A percentile compares a stretch with the other conserved stretches of the same genome.
Conservation (phyloP, 2,329 filamentous ascomycete species). For the Penicillium glabrum region DNA sequence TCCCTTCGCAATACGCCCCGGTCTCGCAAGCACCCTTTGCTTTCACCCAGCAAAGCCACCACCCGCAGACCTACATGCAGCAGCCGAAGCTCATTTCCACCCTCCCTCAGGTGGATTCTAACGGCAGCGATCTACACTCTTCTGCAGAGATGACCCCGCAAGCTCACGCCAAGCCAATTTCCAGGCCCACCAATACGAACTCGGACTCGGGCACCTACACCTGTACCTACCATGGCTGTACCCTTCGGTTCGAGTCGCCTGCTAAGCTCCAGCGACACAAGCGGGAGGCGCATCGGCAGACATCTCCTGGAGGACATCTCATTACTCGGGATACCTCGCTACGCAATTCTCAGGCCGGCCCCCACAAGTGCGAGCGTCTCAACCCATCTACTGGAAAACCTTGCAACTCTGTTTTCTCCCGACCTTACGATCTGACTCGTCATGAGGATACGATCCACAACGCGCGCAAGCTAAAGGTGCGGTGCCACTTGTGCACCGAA, state of each 20-base stretch:
- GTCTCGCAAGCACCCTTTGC: slow-evolving; percentile 52
- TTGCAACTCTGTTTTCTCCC: slow-evolving; percentile 90
- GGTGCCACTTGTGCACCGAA: slow-evolving; percentile 88
- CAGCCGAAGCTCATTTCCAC: slow-evolving; percentile 60
- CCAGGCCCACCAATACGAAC: slow-evolving; percentile 62
- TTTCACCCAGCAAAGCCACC: slow-evolving; percentile 32
- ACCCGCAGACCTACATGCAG: slow-evolving; percentile 37
- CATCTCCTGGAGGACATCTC: slow-evolving; percentile 52
- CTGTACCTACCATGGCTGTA: slow-evolving; percentile 92
- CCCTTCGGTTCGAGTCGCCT: slow-evolving; percentile 82
- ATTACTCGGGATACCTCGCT: slow-evolving; percentile 47
- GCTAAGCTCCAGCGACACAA: slow-evolving; percentile 91
- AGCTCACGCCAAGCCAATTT: slow-evolving; percentile 31
- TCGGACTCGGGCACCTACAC: slow-evolving; percentile 90
- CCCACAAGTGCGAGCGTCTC: slow-evolving; percentile 87
- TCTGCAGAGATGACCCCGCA: slow-evolving; percentile 38
- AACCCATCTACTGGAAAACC: slow-evolving; percentile 94
- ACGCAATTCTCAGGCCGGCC: slow-evolving; percentile 85
- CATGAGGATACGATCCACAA: slow-evolving; percentile 99
- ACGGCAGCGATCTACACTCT: slow-evolving; percentile 50
- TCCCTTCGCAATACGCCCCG: slow-evolving; percentile 41
- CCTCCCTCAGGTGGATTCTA: slow-evolving; percentile 63
- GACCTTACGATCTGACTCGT: slow-evolving; percentile 92
- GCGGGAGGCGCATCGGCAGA: slow-evolving; percentile 83
- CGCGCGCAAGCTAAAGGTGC: slow-evolving; percentile 87